Base-by-base conservation (phyloP, 331 rosid species). In the Quercus phellos region DNA sequence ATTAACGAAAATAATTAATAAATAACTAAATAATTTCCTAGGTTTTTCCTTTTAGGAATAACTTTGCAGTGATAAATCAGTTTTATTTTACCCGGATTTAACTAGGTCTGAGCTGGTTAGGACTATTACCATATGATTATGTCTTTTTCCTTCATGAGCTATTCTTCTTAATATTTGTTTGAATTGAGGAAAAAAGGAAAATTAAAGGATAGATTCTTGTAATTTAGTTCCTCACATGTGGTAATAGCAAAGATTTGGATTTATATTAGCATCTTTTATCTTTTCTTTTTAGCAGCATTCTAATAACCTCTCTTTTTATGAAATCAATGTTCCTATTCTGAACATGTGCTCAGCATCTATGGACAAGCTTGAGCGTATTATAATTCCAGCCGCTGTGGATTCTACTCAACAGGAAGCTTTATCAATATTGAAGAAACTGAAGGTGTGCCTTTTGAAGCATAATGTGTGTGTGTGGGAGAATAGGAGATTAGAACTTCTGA, bases 391-490 rank as follows among this genome's bases (percentile, higher is more conserved):
- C 74, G 88, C 88, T 18, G 88, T 88, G 74, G 98, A 94, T 87
- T 84, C 92, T 79, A 84, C 93, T 43, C 97, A 94, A 79, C 88
- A 82, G 81, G 92, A 90, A 85, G 97, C 98, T 59, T 67, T 92
- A 78, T 84, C 87, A 46, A 77, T 86, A 85, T 74, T 94, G 82
- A 94, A 82, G 80, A 78, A 87, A 76, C 78, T 94, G 84, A 87
- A 94, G 97, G 98, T 94, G 73, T 78, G 90, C 70, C 79, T 83
- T 70, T 72, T 8, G 29, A 66, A 77, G 30, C 42, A 76, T 42
- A 11, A 17, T 5, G 53, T 46, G 53, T 17, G 53, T 46, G 53
- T 2, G 53, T 27, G 18, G 8, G 68, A 29, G 30, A 13, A 29
- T 26, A 61, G 38, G 38, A 5, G 38, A 61, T 61, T 17, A 12